Percentiles rank a stretch among this genome's conserved stretches.
Conservation (phyloP, 2,329 filamentous ascomycete genomes). For the Aspergillus aculeatus region DNA sequence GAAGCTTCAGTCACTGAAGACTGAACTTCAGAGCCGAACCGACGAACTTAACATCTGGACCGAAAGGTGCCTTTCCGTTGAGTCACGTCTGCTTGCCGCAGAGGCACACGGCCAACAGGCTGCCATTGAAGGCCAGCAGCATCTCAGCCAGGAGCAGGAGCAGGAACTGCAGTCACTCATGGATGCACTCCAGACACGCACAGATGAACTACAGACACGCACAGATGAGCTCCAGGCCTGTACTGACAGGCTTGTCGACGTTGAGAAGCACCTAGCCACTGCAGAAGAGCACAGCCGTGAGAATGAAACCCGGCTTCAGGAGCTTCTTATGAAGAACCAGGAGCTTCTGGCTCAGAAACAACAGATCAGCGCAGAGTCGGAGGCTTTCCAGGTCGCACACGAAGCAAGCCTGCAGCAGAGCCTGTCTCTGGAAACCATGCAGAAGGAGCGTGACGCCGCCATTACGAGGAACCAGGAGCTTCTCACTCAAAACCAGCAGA, state of each 20-base stretch:
- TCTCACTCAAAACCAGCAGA: constrained; percentile 1
- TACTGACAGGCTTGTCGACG: constrained; percentile 3
- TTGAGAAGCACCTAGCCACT: constrained; percentile 7
- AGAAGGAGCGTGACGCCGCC: constrained; percentile 11
- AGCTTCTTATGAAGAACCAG: neutral
- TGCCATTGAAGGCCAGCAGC: too few species aligned
- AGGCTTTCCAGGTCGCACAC: neutral
- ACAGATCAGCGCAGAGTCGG: neutral
- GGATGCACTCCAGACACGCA: constrained; percentile 6
- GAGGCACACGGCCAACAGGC: too few species aligned
- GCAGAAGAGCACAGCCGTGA: constrained; percentile 2
- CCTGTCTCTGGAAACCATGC: neutral
- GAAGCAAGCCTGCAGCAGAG: neutral
- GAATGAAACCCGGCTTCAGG: neutral
- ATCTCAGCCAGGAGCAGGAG: neutral
- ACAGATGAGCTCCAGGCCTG: constrained; percentile 8
- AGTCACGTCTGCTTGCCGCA: too few species aligned
- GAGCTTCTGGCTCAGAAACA: constrained; percentile 5
- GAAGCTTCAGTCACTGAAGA: too few species aligned
- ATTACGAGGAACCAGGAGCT: neutral
- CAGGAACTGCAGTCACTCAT: constrained; percentile 4
- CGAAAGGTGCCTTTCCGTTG: too few species aligned
- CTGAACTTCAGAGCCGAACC: too few species aligned
- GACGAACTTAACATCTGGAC: too few species aligned
- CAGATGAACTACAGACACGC: constrained; percentile 9